Evolutionary conservation across 2,329 filamentous ascomycete species (phyloP).

Genomic region (Trichophaea hybrida): DNA sequence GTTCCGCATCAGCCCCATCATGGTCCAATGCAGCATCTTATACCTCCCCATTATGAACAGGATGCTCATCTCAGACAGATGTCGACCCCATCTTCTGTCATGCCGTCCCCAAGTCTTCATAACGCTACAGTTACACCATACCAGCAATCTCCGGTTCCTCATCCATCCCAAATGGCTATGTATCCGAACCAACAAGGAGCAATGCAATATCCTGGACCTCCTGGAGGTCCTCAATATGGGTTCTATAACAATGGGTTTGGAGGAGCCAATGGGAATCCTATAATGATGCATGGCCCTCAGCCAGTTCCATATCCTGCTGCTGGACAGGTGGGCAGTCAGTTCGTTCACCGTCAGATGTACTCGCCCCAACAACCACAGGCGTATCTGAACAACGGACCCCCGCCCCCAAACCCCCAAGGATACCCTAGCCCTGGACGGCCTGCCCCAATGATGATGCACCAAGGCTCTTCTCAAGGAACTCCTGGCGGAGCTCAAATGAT

Average conservation of each 20-base stretch:
- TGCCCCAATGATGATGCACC: constrained; percentile 77
- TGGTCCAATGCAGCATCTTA: constrained; percentile 45
- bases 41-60: constrained; percentile 55
- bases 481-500: constrained; percentile 23
- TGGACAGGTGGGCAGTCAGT: constrained; percentile 45
- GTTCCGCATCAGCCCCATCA: constrained; percentile 46
- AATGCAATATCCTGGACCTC: constrained; percentile 23
- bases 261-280: constrained; percentile 37
- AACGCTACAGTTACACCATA: constrained; percentile 25
- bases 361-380: constrained; percentile 59
- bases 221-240: constrained; percentile 28
- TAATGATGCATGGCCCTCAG: constrained; percentile 66
- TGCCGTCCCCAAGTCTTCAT: constrained; percentile 26
- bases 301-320: constrained; percentile 29
- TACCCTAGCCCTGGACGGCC: constrained; percentile 80
- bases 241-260: constrained; percentile 23
- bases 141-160: constrained; percentile 21
- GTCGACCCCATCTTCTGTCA: constrained; percentile 58
- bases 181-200: constrained; percentile 23
- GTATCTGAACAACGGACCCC: constrained; percentile 40
- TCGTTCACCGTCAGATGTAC: constrained; percentile 56
- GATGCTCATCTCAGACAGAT: constrained; percentile 69
- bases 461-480: constrained; percentile 74
- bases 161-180: constrained; percentile 24
- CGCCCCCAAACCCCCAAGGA: constrained; percentile 51